Evolutionary conservation across 768 basidiomycete genomes (phyloP).

Genomic region (Macrocybe gigantea): DNA sequence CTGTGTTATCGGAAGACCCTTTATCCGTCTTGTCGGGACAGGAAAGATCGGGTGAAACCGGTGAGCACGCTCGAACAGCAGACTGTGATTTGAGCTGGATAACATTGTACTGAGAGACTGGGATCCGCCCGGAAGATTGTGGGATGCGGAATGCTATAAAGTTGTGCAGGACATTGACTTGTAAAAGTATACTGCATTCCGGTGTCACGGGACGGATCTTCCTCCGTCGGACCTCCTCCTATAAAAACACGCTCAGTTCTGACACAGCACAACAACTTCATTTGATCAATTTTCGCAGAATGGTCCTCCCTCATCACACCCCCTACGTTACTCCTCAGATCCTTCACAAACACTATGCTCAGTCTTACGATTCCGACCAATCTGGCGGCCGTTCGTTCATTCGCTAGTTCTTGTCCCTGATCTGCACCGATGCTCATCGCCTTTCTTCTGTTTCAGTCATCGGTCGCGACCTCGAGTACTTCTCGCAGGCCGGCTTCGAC

Average conservation of each 20-base stretch:
- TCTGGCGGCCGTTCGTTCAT: slow-evolving; percentile 47
- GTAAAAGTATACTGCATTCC: not conserved
- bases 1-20: not conserved
- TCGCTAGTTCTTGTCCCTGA: slow-evolving; percentile 3
- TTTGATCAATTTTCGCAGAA: slow-evolving; percentile 26
- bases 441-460: slow-evolving; percentile 51
- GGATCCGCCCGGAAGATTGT: slow-evolving; percentile 26
- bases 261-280: slow-evolving; percentile 10
- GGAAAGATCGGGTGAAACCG: slow-evolving; percentile 23
- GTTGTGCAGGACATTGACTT: slow-evolving; percentile 6
- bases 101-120: not conserved
- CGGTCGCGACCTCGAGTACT: slow-evolving; percentile 90
- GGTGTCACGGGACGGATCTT: slow-evolving; percentile 19
- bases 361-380: slow-evolving; percentile 61
- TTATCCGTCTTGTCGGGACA: not conserved
- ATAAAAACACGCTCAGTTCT: slow-evolving; percentile 8
- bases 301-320: slow-evolving; percentile 68
- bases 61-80: slow-evolving; percentile 6
- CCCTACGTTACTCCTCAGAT: slow-evolving; percentile 89
- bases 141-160: slow-evolving; percentile 33
- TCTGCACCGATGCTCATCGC: slow-evolving; percentile 4
- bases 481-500: slow-evolving; percentile 99
- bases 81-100: slow-evolving; percentile 7
- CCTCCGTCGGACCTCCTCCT: slow-evolving; percentile 6
- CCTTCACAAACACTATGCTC: slow-evolving; percentile 82